phyloP scores from a whole-genome alignment of 805 yeast genomes.

The Hanseniaspora meyeri region DNA sequence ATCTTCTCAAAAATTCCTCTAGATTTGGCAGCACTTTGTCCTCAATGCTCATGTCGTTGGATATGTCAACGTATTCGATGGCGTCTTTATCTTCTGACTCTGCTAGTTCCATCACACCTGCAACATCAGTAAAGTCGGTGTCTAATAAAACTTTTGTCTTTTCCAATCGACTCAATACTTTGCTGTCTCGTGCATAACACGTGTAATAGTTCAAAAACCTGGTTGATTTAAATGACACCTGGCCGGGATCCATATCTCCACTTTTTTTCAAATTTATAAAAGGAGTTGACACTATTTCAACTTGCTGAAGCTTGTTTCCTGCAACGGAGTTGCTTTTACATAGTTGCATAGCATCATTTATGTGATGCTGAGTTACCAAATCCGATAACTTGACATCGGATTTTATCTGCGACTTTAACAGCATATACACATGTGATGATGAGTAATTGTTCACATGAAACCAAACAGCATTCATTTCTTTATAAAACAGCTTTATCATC shows the following conservation, averaged over 20 bases:
- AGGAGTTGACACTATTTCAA: conserved; percentile 61
- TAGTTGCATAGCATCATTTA: conserved; percentile 52
- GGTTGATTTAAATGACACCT: conserved; percentile 57
- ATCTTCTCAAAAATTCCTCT: conserved; percentile 22
- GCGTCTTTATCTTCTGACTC: not conserved
- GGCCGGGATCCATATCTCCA: conserved; percentile 65
- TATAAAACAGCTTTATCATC: conserved; percentile 50
- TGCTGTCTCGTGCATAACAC: conserved; percentile 46
- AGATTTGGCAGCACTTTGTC: conserved; percentile 8
- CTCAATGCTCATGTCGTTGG: not conserved
- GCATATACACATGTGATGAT: conserved; percentile 64
- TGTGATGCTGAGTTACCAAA: conserved; percentile 39
- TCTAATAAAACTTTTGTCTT: conserved; percentile 47
- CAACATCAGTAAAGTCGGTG: conserved; percentile 13
- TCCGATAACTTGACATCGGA: conserved; percentile 35
- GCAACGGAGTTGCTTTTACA: conserved; percentile 68
- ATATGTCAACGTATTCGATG: not conserved
- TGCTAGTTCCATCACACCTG: not conserved
- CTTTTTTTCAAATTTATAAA: conserved; percentile 56
- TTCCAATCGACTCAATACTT: conserved; percentile 47
- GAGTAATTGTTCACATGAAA: conserved; percentile 69
- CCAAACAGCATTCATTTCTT: conserved; percentile 49
- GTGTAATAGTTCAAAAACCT: conserved; percentile 41
- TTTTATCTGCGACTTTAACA: conserved; percentile 30
- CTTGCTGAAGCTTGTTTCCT: conserved; percentile 56